These are phyloP conservation scores for Hevea brasiliensis DNA, from an alignment of 345 rosid genomes.

Conservation along the genomic window DNA sequence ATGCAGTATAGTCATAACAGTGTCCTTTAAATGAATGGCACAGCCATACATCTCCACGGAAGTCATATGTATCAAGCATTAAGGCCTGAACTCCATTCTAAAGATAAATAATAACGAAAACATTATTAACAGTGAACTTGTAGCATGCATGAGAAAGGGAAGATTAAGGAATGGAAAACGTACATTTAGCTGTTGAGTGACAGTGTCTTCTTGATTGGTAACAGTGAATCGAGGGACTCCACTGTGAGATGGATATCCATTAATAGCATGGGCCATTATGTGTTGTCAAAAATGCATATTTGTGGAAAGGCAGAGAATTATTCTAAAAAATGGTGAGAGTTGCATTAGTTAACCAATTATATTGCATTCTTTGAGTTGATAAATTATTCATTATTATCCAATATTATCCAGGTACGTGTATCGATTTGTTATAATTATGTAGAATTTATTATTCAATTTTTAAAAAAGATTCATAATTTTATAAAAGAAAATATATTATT, in stretches of 20 bases:
- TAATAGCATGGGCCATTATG: conserved; percentile 67
- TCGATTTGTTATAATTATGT: too few relatives aligned
- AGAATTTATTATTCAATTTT: too few relatives aligned
- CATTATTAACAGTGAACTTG: neutral
- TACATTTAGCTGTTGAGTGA: conserved; percentile 63
- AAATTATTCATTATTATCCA: too few relatives aligned
- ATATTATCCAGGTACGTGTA: too few relatives aligned
- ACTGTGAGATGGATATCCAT: conserved; percentile 48
- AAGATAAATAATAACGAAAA: neutral
- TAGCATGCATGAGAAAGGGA: neutral
- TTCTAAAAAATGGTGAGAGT: conserved; percentile 30
- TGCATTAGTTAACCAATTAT: too few relatives aligned
- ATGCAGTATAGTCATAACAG: conserved; percentile 60
- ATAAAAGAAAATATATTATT: too few relatives aligned
- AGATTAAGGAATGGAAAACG: conserved; percentile 10
- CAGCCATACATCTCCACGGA: conserved; percentile 62
- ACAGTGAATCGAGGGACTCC: conserved; percentile 48
- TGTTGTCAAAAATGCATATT: conserved; percentile 66
- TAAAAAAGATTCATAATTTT: too few relatives aligned
- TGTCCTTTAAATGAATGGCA: conserved; percentile 65
- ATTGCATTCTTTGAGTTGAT: too few relatives aligned
- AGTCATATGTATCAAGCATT: conserved; percentile 73
- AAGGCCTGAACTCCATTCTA: conserved; percentile 68
- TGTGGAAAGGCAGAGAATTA: conserved; percentile 67
- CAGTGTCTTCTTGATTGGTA: conserved; percentile 64